Evolutionary conservation across 1,284 basidiomycete genomes (phyloP), one percentile per base, ranked within the genome.

Genomic region (Rhodotorula sp.): DNA sequence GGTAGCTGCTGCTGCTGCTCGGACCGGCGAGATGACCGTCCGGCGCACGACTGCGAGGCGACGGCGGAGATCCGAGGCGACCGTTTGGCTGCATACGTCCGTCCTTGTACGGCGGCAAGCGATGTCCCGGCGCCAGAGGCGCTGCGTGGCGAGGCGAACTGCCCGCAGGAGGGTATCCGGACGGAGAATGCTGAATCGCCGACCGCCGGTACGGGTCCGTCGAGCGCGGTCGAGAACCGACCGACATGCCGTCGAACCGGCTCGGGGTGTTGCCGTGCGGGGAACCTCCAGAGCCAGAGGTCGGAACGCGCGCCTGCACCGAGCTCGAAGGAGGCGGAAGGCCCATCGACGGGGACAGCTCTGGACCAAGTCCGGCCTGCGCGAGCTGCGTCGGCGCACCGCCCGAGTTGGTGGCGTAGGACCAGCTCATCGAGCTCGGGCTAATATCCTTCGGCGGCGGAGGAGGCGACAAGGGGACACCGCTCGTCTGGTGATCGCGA

Each of bases 361-460:
- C 74, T 2, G 64, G 68, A 1, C 68, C 74, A 31, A 76, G 66
- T 16, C 71, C 66, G 10, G 58, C 65, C 43, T 69, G 62, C 1
- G 60, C 65, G 47, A 76, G 67, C 34, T 69, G 66, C 1, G 72
- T 64, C 3, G 74, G 72, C 19, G 70, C 70, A 16, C 72, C 70
- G 26, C 72, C 72, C 6, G 66, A 62, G 62, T 72, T 72, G 0
- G 70, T 73, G 8, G 74, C 74, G 62, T 70, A 76, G 64, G 68
- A 70, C 74, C 74, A 76, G 31, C 66, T 68, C 50, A 68, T 34
- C 48, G 74, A 76, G 43, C 60, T 71, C 54, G 74, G 74, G 54
- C 74, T 76, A 71, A 79, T 78, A 64, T 79, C 78, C 60, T 75
- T 75, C 10, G 77, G 77, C 45, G 72, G 66, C 16, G 78, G 78